Conservation (phyloP, 2,329 filamentous ascomycete species). For the Aspergillus quadricinctus region DNA sequence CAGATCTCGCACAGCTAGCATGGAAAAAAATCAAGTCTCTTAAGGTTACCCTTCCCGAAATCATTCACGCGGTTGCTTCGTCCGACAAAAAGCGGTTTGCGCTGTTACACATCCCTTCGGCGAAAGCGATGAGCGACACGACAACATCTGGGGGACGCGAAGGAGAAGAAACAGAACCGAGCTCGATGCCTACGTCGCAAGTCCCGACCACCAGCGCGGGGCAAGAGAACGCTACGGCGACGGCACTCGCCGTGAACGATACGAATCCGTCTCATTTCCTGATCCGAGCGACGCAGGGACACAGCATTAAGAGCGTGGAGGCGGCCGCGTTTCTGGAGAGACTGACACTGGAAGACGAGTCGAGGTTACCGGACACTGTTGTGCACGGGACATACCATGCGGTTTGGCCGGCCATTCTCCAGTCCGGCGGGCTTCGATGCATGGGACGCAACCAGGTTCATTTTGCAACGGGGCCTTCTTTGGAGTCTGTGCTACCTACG, state of each 20-base stretch:
- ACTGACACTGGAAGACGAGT: conserved; percentile 55
- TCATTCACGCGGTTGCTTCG: conserved; percentile 63
- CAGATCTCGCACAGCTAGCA: conserved; percentile 43
- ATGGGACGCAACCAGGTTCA: conserved; percentile 91
- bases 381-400: conserved; percentile 87
- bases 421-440: conserved; percentile 68
- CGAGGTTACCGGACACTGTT: conserved; percentile 57
- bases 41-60: conserved; percentile 69
- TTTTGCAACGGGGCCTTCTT: conserved; percentile 70
- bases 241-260: conserved; percentile 34
- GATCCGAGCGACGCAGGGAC: conserved; percentile 94
- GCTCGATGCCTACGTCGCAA: neutral
- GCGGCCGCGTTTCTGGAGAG: conserved; percentile 66
- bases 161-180: neutral
- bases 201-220: conserved; percentile 24
- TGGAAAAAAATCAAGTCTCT: conserved; percentile 62
- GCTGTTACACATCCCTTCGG: conserved; percentile 55
- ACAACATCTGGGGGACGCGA: conserved; percentile 12
- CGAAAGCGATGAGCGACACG: conserved; percentile 4
- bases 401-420: conserved; percentile 70
- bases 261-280: conserved; percentile 64
- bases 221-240: conserved; percentile 29
- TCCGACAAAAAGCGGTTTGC: conserved; percentile 92
- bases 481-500: conserved; percentile 30
- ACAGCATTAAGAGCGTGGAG: conserved; percentile 70